Evolutionary conservation across 768 basidiomycete species (phyloP).

Genomic region (Leucosporidium creatinivorum): DNA sequence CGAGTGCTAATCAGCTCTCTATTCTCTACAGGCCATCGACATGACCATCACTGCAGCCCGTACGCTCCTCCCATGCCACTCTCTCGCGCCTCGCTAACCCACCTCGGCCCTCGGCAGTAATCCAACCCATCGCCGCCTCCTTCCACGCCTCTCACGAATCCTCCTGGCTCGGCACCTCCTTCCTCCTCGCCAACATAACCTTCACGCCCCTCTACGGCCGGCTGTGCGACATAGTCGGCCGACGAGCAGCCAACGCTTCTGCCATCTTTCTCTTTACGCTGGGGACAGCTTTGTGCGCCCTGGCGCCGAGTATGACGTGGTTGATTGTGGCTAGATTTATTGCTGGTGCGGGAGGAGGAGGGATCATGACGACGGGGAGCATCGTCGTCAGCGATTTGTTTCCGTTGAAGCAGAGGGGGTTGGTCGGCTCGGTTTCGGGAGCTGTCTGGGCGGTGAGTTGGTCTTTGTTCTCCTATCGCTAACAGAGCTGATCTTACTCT

Average conservation of each 20-base stretch:
- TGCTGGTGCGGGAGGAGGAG: constrained; percentile 9
- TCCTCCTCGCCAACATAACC: constrained; percentile 26
- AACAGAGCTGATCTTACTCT: background rate
- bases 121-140: constrained; percentile 8
- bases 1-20: no score
- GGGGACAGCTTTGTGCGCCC: constrained; percentile 70
- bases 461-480: background rate
- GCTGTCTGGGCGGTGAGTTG: constrained; percentile 53
- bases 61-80: no score
- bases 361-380: constrained; percentile 1
- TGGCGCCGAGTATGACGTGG: constrained; percentile 74
- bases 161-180: constrained; percentile 62
- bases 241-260: constrained; percentile 78
- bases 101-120: background rate
- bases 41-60: background rate
- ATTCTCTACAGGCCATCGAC: background rate
- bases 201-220: constrained; percentile 40
- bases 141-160: constrained; percentile 7
- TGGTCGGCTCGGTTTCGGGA: constrained; percentile 72
- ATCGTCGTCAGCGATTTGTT: constrained; percentile 79
- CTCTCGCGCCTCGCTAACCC: no score
- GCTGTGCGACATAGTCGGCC: constrained; percentile 43
- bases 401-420: constrained; percentile 72
- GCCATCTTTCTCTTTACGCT: constrained; percentile 74
- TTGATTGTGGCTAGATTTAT: constrained; percentile 70